Evolutionary conservation across 257 asterid genomes (phyloP).

Genomic region (Penstemon newberryi): DNA sequence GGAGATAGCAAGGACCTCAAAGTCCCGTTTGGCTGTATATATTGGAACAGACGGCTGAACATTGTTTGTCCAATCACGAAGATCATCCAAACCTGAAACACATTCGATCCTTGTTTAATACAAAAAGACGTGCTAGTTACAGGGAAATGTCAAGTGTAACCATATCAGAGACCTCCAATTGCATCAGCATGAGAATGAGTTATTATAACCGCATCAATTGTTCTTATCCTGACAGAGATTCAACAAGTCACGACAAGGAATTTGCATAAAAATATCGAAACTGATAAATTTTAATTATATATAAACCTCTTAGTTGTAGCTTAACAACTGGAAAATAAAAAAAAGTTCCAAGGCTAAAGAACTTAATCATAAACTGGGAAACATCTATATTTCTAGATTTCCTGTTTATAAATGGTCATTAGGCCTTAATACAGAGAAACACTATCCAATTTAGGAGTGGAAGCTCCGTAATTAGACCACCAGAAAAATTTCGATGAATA

Average conservation of each 20-base stretch:
- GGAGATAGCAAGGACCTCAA: constrained; percentile 57
- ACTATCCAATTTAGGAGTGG: constrained; percentile 4
- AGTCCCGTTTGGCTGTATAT: constrained; percentile 86
- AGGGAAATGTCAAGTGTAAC: constrained; percentile 34
- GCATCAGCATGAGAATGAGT: constrained; percentile 99
- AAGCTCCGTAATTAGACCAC: not conserved
- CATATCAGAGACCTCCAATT: constrained; percentile 89
- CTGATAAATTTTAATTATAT: constrained; percentile 17
- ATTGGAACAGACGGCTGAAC: constrained; percentile 85
- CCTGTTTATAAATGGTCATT: not conserved
- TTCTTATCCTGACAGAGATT: constrained; percentile 90
- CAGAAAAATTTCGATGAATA: constrained; percentile 4
- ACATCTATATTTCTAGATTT: not conserved
- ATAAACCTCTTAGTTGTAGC: not conserved
- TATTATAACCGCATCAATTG: constrained; percentile 90
- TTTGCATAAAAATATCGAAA: constrained; percentile 28
- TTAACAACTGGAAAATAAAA: not conserved
- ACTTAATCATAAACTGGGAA: not conserved
- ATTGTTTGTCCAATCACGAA: constrained; percentile 99
- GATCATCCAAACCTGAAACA: constrained; percentile 89
- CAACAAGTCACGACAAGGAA: constrained; percentile 50
- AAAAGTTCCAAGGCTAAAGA: not conserved
- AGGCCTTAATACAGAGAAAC: not conserved
- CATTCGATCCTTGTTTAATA: constrained; percentile 4
- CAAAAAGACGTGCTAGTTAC: constrained; percentile 22